Percentiles rank a stretch among this genome's conserved stretches.
phyloP scores from a whole-genome alignment of 371 early-diverging fungal species.

The Zychaea mexicana region DNA sequence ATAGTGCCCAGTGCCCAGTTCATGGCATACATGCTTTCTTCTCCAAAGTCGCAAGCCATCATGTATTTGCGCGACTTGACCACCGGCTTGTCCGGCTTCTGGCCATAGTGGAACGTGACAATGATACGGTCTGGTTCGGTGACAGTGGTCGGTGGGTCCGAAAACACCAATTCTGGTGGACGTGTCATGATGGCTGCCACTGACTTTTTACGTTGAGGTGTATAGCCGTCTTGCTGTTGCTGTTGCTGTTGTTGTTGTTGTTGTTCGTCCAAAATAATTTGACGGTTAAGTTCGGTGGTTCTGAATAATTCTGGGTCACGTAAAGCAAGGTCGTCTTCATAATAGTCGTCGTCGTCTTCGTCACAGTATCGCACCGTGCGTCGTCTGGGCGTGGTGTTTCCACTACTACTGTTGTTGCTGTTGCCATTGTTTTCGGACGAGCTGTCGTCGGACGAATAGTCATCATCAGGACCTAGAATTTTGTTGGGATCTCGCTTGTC shows the following conservation, averaged over 20 bases:
- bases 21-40: constrained; percentile 47
- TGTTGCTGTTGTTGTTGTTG: neutral
- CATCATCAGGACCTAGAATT: constrained; percentile 28
- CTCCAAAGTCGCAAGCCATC: constrained; percentile 49
- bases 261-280: constrained; percentile 35
- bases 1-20: constrained; percentile 54
- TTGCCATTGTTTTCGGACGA: constrained; percentile 12
- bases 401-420: too few relatives aligned
- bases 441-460: constrained; percentile 24
- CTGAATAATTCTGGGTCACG: constrained; percentile 54
- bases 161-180: constrained; percentile 38
- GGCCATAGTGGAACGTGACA: constrained; percentile 44
- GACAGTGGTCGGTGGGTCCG: constrained; percentile 36
- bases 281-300: constrained; percentile 49
- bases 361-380: constrained; percentile 17
- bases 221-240: neutral
- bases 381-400: constrained; percentile 8
- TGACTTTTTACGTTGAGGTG: constrained; percentile 17
- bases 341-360: constrained; percentile 47
- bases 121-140: constrained; percentile 36
- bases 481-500: constrained; percentile 49
- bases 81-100: constrained; percentile 13
- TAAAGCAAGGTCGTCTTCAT: constrained; percentile 45
- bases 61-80: constrained; percentile 34
- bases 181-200: constrained; percentile 9